These are phyloP conservation scores for Russula virescens DNA, from an alignment of 768 basidiomycete species.

Conservation along the genomic window DNA sequence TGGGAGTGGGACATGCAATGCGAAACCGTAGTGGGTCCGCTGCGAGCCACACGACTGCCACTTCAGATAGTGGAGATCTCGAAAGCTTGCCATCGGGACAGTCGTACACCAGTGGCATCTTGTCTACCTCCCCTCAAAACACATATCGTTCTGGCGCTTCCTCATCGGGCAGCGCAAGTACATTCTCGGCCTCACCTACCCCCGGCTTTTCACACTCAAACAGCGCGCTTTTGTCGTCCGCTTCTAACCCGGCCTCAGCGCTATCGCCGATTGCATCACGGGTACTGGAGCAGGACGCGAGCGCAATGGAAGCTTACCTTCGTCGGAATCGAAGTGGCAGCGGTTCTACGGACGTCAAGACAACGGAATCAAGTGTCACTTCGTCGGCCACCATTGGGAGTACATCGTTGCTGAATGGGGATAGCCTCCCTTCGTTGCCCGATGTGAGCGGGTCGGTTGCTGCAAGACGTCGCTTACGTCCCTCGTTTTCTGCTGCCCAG, in stretches of 20 bases:
- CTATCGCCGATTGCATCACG: constrained; percentile 75
- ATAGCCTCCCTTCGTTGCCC: constrained; percentile 47
- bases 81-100: constrained; percentile 24
- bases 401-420: constrained; percentile 41
- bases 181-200: constrained; percentile 36
- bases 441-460: constrained; percentile 47
- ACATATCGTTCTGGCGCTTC: constrained; percentile 48
- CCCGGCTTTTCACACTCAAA: constrained; percentile 34
- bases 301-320: constrained; percentile 83
- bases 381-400: constrained; percentile 21
- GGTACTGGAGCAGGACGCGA: constrained; percentile 78
- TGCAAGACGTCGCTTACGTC: constrained; percentile 54
- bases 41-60: constrained; percentile 31
- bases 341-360: constrained; percentile 65
- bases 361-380: constrained; percentile 48
- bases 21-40: constrained; percentile 26
- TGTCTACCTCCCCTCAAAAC: constrained; percentile 30
- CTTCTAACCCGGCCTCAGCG: constrained; percentile 38
- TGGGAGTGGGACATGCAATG: constrained; percentile 38
- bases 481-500: constrained; percentile 75
- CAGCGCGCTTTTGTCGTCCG: constrained; percentile 29
- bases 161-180: constrained; percentile 45
- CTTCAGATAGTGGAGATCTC: constrained; percentile 24
- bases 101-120: constrained; percentile 25
- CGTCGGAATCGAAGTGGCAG: constrained; percentile 79